These are phyloP conservation scores for Chenopodium suecicum DNA, from an alignment of 148 eudicot species.

Conservation along the genomic window DNA sequence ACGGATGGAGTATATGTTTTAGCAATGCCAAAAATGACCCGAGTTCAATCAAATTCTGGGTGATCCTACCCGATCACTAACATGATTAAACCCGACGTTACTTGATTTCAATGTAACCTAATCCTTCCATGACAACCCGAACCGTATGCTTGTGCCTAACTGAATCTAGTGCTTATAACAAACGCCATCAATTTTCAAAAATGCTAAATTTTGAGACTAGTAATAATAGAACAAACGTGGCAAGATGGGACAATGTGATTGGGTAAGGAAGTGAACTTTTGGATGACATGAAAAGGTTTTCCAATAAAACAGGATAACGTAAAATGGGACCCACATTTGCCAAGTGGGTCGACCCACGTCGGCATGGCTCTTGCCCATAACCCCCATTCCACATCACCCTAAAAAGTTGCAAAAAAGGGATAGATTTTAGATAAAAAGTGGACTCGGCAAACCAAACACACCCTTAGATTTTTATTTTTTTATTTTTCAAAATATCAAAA, in stretches of 20 bases:
- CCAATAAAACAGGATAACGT: conserved; percentile 21
- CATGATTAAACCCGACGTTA: too few species aligned
- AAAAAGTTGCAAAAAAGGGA: conserved; percentile 27
- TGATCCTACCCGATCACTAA: too few species aligned
- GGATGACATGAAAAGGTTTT: conserved; percentile 29
- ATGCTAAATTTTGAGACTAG: background rate
- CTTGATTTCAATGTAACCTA: too few species aligned
- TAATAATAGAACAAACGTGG: background rate
- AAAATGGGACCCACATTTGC: conserved; percentile 13
- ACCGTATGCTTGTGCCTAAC: background rate
- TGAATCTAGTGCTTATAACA: background rate
- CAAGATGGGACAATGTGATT: background rate
- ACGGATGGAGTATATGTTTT: too few species aligned
- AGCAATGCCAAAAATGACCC: too few species aligned
- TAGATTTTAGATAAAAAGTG: conserved; percentile 20
- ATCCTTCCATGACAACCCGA: too few species aligned
- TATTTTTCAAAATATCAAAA: background rate
- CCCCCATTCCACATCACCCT: conserved; percentile 32
- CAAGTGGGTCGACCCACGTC: conserved; percentile 21
- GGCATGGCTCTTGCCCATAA: conserved; percentile 11
- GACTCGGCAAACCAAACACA: conserved; percentile 10
- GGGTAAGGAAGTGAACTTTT: conserved; percentile 25
- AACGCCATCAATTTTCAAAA: conserved; percentile 3
- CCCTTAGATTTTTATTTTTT: background rate
- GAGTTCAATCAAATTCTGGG: too few species aligned